Conservation (phyloP, 2,329 filamentous ascomycete species). For the Ilyonectria robusta region DNA sequence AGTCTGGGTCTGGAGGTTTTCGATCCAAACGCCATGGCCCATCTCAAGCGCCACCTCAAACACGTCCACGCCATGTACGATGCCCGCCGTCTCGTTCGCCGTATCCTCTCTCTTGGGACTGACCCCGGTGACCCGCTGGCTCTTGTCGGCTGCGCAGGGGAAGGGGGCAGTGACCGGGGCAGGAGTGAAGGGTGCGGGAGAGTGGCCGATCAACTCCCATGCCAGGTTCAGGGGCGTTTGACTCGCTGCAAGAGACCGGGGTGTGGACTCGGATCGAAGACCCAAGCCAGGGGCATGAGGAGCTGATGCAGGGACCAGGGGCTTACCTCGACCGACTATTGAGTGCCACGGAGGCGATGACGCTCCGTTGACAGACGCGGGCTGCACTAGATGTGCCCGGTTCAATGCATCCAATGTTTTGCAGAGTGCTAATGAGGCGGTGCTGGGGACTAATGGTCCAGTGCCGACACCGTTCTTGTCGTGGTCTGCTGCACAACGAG, state of each 20-base stretch:
- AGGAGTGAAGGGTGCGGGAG: slow-evolving; percentile 18
- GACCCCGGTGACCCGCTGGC: background rate
- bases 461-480: slow-evolving; percentile 3
- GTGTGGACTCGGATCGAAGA: slow-evolving; percentile 6
- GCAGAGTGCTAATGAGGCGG: slow-evolving; percentile 14
- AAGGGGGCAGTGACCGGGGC: background rate
- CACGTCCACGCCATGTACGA: background rate
- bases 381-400: slow-evolving; percentile 17
- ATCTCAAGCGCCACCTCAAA: slow-evolving; percentile 3
- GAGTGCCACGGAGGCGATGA: slow-evolving; percentile 39
- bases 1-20: slow-evolving; percentile 5
- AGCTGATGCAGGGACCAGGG: slow-evolving; percentile 41
- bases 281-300: slow-evolving; percentile 30
- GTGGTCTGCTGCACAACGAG: slow-evolving; percentile 5
- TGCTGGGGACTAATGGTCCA: slow-evolving; percentile 4
- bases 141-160: slow-evolving; percentile 12
- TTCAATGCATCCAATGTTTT: slow-evolving; percentile 26
- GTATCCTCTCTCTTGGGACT: slow-evolving; percentile 6
- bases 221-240: slow-evolving; percentile 37
- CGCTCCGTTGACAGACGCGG: slow-evolving; percentile 25
- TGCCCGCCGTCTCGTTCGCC: slow-evolving; percentile 5
- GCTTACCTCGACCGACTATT: slow-evolving; percentile 34
- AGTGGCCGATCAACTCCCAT: slow-evolving; percentile 37
- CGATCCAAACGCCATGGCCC: slow-evolving; percentile 6
- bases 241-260: slow-evolving; percentile 37